phyloP scores from a whole-genome alignment of 2,329 filamentous ascomycete genomes.

The Penicillium sp. region DNA sequence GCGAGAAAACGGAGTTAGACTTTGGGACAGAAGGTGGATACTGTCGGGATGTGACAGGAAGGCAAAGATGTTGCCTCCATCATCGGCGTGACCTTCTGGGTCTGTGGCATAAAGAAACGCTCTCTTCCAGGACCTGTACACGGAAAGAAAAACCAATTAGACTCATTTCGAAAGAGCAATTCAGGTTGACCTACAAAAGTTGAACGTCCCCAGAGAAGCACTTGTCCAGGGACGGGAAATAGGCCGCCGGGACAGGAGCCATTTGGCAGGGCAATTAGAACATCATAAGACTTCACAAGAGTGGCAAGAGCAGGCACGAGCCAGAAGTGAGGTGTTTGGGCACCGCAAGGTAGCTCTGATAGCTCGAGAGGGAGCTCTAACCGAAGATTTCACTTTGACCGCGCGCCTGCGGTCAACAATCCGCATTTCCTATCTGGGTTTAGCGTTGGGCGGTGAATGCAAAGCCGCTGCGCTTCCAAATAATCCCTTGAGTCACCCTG shows the following conservation, averaged over 20 bases:
- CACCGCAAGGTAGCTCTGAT: conserved; percentile 11
- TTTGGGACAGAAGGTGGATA: conserved; percentile 64
- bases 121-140: conserved; percentile 57
- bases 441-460: conserved; percentile 35
- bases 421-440: conserved; percentile 35
- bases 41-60: conserved; percentile 72
- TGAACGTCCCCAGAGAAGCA: conserved; percentile 77
- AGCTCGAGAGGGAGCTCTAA: conserved; percentile 27
- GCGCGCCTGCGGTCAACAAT: conserved; percentile 38
- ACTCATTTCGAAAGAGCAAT: neutral
- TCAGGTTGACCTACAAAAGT: conserved; percentile 61
- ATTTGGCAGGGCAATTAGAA: conserved; percentile 51
- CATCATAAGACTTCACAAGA: conserved; percentile 34
- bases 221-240: conserved; percentile 80
- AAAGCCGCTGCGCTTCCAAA: neutral
- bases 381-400: conserved; percentile 32
- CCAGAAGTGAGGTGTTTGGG: conserved; percentile 6
- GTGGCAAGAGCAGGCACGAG: conserved; percentile 2
- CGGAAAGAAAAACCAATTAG: conserved; percentile 21
- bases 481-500: neutral
- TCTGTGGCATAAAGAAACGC: conserved; percentile 54
- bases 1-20: conserved; percentile 64
- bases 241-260: conserved; percentile 69
- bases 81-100: conserved; percentile 46
- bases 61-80: conserved; percentile 57